Base-by-base conservation (phyloP, 805 yeast genomes). In the Hanseniaspora thailandica region DNA sequence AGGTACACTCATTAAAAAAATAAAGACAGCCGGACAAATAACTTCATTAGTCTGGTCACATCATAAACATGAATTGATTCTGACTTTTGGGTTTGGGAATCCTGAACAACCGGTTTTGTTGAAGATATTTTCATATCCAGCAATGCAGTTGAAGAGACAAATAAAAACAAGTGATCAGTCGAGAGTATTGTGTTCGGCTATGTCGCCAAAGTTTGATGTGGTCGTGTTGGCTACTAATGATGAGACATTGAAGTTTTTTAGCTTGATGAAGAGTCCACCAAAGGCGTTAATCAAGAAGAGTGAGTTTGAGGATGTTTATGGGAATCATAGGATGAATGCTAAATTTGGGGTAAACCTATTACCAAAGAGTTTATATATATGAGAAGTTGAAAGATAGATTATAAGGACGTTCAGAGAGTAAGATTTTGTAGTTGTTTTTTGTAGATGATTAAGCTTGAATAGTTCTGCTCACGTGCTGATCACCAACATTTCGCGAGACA, bases 31-130 rank as follows among this genome's bases (percentile, higher is more conserved):
- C 23, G 82, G 85, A 0, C 97, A 89, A 63, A 75, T 88, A 3
- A 87, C 96, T 0, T 77, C 94, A 0, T 65, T 88, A 36, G 70
- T 77, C 20, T 88, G 97, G 97, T 82, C 90, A 1, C 67, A 65
- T 15, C 71, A 72, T 26, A 71, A 72, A 53, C 77, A 76, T 55
- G 86, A 88, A 60, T 65, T 88, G 2, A 79, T 78, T 13, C 90
- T 84, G 0, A 84, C 95, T 0, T 88, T 81, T 69, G 97, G 97
- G 0, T 87, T 82, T 63, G 82, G 87, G 9, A 78, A 77, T 50
- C 61, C 66, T 2, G 73, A 71, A 0, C 69, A 70, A 9, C 78
- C 82, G 0, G 61, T 73, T 2, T 63, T 85, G n/a, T 63, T 85
- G 1, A 67, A 76, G 0, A 77, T 82, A 0, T 86, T 78, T 63